Conservation (phyloP, 805 yeast species). For the Ogataea neopini region DNA sequence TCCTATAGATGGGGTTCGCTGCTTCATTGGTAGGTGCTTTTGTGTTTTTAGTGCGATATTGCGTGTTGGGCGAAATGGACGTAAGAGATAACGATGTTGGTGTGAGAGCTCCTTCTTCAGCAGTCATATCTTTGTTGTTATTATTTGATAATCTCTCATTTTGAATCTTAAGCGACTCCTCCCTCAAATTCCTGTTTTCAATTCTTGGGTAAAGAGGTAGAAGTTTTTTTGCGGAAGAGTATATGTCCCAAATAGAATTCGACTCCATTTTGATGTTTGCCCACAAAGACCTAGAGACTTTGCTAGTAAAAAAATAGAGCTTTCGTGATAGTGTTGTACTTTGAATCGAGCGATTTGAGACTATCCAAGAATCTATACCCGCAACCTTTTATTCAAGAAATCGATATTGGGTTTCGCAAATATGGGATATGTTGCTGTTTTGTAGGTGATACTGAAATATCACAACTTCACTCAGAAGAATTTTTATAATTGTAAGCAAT, state of each 20-base stretch:
- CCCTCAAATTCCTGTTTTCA: conserved; percentile 33
- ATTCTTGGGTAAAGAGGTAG: conserved; percentile 37
- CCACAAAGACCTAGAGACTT: neutral
- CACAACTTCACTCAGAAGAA: too few relatives aligned
- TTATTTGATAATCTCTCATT: conserved; percentile 8
- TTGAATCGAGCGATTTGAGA: too few relatives aligned
- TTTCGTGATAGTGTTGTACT: too few relatives aligned
- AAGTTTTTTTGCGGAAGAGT: conserved; percentile 34
- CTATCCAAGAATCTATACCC: too few relatives aligned
- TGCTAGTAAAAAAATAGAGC: neutral
- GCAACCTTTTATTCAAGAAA: too few relatives aligned
- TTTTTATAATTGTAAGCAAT: too few relatives aligned
- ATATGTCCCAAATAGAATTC: conserved; percentile 39
- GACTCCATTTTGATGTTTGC: conserved; percentile 24
- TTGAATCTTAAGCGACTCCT: conserved; percentile 31
- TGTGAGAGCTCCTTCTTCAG: conserved; percentile 24
- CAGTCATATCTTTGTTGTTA: conserved; percentile 16
- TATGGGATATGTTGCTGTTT: too few relatives aligned
- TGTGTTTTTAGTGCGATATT: conserved; percentile 6
- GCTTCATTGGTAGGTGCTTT: neutral
- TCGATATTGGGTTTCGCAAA: too few relatives aligned
- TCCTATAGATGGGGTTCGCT: neutral
- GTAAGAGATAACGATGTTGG: conserved; percentile 21
- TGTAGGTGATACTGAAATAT: too few relatives aligned
- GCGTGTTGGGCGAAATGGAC: conserved; percentile 18